A percentile compares a stretch with the other conserved stretches of the same genome.
phyloP scores from a whole-genome alignment of 2,329 filamentous ascomycete genomes.

The Aspergillus nomiae region DNA sequence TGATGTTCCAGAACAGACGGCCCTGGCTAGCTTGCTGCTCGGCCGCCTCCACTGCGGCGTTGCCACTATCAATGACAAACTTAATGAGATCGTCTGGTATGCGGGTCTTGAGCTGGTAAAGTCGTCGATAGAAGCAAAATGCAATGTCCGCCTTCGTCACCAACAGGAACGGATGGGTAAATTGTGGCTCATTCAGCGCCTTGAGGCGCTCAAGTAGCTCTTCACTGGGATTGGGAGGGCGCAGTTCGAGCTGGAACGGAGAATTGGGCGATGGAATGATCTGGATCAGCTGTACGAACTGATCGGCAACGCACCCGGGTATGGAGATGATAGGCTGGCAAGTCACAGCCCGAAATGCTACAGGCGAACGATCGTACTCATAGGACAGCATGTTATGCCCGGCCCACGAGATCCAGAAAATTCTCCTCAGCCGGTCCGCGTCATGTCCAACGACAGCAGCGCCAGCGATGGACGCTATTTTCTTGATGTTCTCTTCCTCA shows the following conservation, averaged over 20 bases:
- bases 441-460: constrained; percentile 29
- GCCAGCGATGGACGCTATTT: constrained; percentile 26
- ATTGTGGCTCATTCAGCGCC: constrained; percentile 16
- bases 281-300: constrained; percentile 31
- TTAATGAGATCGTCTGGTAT: constrained; percentile 25
- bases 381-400: constrained; percentile 35
- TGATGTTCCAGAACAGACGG: constrained; percentile 33
- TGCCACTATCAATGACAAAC: constrained; percentile 27
- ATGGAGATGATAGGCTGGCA: constrained; percentile 23
- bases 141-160: constrained; percentile 33
- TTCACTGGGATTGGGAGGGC: constrained; percentile 17
- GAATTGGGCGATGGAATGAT: constrained; percentile 31
- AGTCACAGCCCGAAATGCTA: constrained; percentile 27
- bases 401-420: constrained; percentile 39
- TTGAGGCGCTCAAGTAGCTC: constrained; percentile 30
- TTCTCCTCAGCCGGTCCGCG: constrained; percentile 32
- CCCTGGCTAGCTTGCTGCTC: constrained; percentile 26
- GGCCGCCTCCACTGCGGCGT: constrained; percentile 24
- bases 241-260: constrained; percentile 22
- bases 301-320: constrained; percentile 27
- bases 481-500: constrained; percentile 31
- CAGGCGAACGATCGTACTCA: constrained; percentile 34
- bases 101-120: constrained; percentile 29
- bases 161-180: constrained; percentile 30
- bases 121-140: constrained; percentile 35